Conservation (phyloP, 805 yeast genomes). For the Wickerhamomyces kurtzmanii region DNA sequence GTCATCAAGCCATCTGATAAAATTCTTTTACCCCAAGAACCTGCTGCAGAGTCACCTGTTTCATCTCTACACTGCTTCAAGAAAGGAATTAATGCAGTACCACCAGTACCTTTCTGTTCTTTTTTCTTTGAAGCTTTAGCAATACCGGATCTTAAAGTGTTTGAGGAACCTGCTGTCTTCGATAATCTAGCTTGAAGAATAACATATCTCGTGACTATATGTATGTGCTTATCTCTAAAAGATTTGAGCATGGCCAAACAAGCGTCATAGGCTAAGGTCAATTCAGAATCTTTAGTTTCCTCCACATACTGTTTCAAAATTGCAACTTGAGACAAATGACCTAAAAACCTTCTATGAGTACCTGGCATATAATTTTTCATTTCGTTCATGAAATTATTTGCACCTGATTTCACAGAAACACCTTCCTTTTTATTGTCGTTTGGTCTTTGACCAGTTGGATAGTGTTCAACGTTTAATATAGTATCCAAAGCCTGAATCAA, state of each 20-base stretch:
- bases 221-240: conserved; percentile 89
- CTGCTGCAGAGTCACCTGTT: conserved; percentile 90
- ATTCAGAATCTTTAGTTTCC: conserved; percentile 36
- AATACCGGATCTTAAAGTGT: conserved; percentile 57
- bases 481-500: conserved; percentile 82
- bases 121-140: conserved; percentile 36
- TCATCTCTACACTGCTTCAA: conserved; percentile 94
- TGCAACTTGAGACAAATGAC: conserved; percentile 45
- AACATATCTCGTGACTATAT: conserved; percentile 82
- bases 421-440: conserved; percentile 11
- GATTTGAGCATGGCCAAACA: conserved; percentile 81
- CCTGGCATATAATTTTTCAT: conserved; percentile 92
- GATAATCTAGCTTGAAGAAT: conserved; percentile 65
- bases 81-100: conserved; percentile 85
- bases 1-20: conserved; percentile 39
- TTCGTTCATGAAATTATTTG: conserved; percentile 56
- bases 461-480: conserved; percentile 65
- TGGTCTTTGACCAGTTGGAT: conserved; percentile 59
- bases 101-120: conserved; percentile 83
- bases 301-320: conserved; percentile 58
- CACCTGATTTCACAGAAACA: conserved; percentile 18
- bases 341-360: conserved; percentile 67
- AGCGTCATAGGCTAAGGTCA: conserved; percentile 73
- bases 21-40: conserved; percentile 79
- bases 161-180: conserved; percentile 38